Evolutionary conservation across 495 filamentous ascomycete genomes (phyloP).

Genomic region (Penicillium canariense): DNA sequence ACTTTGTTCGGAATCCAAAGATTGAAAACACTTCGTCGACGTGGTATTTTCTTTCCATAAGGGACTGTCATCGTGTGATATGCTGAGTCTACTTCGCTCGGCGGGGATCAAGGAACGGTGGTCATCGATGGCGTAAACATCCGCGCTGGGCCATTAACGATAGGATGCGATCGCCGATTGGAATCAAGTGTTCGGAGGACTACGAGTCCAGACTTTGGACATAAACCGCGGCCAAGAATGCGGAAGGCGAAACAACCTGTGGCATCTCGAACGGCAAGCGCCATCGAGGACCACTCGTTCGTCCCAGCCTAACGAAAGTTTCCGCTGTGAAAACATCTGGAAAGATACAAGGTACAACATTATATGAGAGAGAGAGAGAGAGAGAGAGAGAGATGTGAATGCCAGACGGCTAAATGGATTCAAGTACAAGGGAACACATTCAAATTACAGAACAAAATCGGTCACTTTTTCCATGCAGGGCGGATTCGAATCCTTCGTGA

Average conservation of each 20-base stretch:
- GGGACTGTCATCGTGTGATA: conserved; percentile 20
- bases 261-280: not conserved
- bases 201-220: not conserved
- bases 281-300: not conserved
- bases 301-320: not conserved
- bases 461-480: conserved; percentile 33
- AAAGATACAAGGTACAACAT: not conserved
- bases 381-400: not conserved
- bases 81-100: not conserved
- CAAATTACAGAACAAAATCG: conserved; percentile 17
- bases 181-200: not conserved
- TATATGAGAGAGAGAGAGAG: not conserved
- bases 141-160: conserved; percentile 8
- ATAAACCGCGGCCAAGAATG: no score
- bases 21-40: conserved; percentile 22
- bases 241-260: no score
- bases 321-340: not conserved
- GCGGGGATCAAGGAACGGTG: conserved; percentile 8
- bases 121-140: not conserved
- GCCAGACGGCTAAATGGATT: conserved; percentile 11
- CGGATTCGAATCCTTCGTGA: conserved; percentile 28
- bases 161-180: not conserved
- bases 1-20: conserved; percentile 24
- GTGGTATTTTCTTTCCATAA: conserved; percentile 13
- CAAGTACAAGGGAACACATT: conserved; percentile 12